Evolutionary conservation across 495 filamentous ascomycete genomes (phyloP), one percentile per base, ranked within the genome.

Genomic region (Podospora pseudocomata): DNA sequence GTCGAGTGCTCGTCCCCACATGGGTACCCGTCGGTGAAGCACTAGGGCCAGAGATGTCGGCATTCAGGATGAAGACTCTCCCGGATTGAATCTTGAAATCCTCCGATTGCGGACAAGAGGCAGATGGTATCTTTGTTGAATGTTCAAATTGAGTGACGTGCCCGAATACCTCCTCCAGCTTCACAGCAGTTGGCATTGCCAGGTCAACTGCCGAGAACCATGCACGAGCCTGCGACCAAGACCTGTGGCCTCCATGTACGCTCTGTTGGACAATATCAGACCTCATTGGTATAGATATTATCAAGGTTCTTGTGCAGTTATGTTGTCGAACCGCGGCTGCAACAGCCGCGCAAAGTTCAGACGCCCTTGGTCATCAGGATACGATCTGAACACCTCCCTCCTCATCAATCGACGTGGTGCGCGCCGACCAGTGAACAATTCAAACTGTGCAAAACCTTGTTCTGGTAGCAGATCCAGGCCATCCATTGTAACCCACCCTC

Each of bases 381-480:
- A 81, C 23, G 79, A 83, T 56, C 81, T 83, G 56, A 90, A 78
- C 3, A 90, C 88, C 75, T 90, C 89, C 56, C 83, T 77, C 61
- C 87, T 83, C 90, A 93, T 93, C 55, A 89, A 65, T 49, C 85
- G 79, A 13, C 89, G 83, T 6, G 90, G 91, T 2, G 91, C 90
- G 73, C 89, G 84, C 27, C 90, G 80, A 20, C 90, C 91, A 9
- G 90, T 90, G 76, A 92, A 90, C 49, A 92, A 75, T 75, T 92
- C 90, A 72, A 91, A 92, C 71, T 92, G 90, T 5, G 90, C 89
- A 77, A 90, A 91, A 5, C 88, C 90, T 73, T 91, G 89, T 72
- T 93, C 91, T 6, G 87, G 88, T 3, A 93, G 80, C 30, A 92
- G 82, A 72, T 92, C 90, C 23, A 92, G 77, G 2, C 90, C 90